A percentile compares a stretch with the other conserved stretches of the same genome.
These are phyloP conservation scores for Colletotrichum zoysiae DNA, from an alignment of 2,329 filamentous ascomycete genomes.

Conservation along the genomic window DNA sequence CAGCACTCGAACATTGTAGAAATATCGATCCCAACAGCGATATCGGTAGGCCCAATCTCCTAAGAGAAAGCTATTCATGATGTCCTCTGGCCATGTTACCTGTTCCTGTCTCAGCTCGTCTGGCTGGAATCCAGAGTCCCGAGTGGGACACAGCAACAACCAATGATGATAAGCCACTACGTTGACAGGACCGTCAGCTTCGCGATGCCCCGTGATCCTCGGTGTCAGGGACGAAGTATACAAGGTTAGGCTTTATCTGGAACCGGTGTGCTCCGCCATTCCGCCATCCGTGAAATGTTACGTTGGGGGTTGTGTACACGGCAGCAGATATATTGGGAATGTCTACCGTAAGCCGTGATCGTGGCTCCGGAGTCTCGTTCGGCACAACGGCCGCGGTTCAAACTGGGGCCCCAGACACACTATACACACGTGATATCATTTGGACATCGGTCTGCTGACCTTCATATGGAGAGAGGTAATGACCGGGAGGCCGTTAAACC, in stretches of 20 bases:
- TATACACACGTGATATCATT: neutral
- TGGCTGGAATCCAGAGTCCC: neutral
- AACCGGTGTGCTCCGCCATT: neutral
- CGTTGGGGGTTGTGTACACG: neutral
- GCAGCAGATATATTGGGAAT: neutral
- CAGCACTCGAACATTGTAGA: neutral
- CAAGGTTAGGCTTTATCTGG: too few relatives aligned
- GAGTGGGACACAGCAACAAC: neutral
- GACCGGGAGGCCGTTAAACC: neutral
- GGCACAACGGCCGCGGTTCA: neutral
- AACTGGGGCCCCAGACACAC: neutral
- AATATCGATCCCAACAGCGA: neutral
- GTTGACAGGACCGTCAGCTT: neutral
- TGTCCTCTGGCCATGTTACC: neutral
- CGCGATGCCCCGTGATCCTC: neutral
- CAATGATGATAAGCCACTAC: neutral
- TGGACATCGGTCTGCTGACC: neutral
- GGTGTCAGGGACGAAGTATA: neutral
- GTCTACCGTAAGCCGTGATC: neutral
- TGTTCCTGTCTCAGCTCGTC: neutral
- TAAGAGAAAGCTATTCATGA: neutral
- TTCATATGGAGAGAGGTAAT: neutral
- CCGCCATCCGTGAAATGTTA: neutral
- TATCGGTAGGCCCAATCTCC: neutral
- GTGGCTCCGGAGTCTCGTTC: neutral